Conservation (phyloP, 2,329 filamentous ascomycete species). For the Aspergillus spinulosporus region DNA sequence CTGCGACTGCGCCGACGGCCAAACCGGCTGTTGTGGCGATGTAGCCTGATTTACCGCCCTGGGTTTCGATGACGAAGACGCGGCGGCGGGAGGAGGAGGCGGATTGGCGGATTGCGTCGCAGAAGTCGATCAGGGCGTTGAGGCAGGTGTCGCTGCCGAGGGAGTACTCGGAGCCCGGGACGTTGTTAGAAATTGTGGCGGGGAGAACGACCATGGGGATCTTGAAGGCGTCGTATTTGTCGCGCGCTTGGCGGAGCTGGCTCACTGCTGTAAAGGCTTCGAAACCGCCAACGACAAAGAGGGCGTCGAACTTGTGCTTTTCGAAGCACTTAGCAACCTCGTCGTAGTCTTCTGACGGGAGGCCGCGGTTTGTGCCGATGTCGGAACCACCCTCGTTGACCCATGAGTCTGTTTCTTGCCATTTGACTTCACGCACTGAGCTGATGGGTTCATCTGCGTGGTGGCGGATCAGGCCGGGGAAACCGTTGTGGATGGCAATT, state of each 20-base stretch:
- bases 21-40: slow-evolving; percentile 88
- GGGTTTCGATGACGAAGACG: slow-evolving; percentile 97
- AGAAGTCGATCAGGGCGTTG: slow-evolving; percentile 92
- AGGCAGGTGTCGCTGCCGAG: slow-evolving; percentile 95
- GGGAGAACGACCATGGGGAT: slow-evolving; percentile 91
- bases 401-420: slow-evolving; percentile 95
- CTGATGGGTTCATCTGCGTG: slow-evolving; percentile 79
- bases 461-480: slow-evolving; percentile 88
- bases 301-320: slow-evolving; percentile 82
- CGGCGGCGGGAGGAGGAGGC: slow-evolving; percentile 89
- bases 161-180: slow-evolving; percentile 95
- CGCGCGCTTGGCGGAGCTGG: slow-evolving; percentile 77
- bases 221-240: slow-evolving; percentile 78
- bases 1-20: slow-evolving; percentile 84
- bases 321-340: slow-evolving; percentile 80
- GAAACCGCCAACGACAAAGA: slow-evolving; percentile 92
- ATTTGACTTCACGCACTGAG: slow-evolving; percentile 80
- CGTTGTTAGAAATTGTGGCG: slow-evolving; percentile 98
- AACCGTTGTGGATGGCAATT: slow-evolving; percentile 92
- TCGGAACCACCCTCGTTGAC: slow-evolving; percentile 95
- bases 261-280: slow-evolving; percentile 93
- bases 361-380: slow-evolving; percentile 93
- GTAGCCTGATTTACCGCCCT: slow-evolving; percentile 92
- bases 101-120: slow-evolving; percentile 96
- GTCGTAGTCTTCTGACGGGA: slow-evolving; percentile 84